These are phyloP conservation scores for Aspergillus udagawae DNA, from an alignment of 2,329 filamentous ascomycete species.

Conservation along the genomic window DNA sequence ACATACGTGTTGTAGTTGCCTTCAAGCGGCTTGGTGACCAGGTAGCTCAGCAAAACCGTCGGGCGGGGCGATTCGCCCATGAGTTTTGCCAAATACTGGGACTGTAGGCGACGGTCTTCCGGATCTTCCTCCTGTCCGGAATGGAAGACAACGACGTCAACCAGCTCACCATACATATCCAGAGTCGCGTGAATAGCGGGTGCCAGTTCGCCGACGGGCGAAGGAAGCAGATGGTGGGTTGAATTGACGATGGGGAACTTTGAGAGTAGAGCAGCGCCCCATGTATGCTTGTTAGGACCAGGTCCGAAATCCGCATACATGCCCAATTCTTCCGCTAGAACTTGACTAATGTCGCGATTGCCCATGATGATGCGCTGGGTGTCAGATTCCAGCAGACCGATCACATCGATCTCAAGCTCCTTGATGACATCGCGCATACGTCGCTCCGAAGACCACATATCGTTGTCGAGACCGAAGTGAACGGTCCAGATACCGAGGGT, in stretches of 20 bases:
- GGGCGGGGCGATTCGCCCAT: slow-evolving; percentile 83
- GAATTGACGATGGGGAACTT: slow-evolving; percentile 98
- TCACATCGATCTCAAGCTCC: slow-evolving; percentile 93
- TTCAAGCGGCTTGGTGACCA: slow-evolving; percentile 83
- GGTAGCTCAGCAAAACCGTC: slow-evolving; percentile 80
- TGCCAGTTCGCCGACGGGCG: slow-evolving; percentile 88
- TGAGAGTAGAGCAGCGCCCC: slow-evolving; percentile 86
- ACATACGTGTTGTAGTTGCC: slow-evolving; percentile 98
- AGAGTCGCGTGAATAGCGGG: slow-evolving; percentile 96
- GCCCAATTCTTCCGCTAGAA: slow-evolving; percentile 88
- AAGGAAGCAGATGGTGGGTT: slow-evolving; percentile 90
- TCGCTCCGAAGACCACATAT: slow-evolving; percentile 97
- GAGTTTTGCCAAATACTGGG: slow-evolving; percentile 76
- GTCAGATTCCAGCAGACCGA: slow-evolving; percentile 91
- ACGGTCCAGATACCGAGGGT: slow-evolving; percentile 99
- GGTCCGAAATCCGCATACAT: slow-evolving; percentile 99
- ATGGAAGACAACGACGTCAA: slow-evolving; percentile 98
- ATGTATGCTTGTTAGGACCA: slow-evolving; percentile 97
- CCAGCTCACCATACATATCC: slow-evolving; percentile 80
- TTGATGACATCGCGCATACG: slow-evolving; percentile 88
- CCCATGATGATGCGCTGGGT: slow-evolving; percentile 99
- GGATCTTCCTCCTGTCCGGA: slow-evolving; percentile 96
- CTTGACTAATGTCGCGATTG: slow-evolving; percentile 93
- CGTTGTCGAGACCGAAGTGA: slow-evolving; percentile 95
- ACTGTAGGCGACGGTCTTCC: slow-evolving; percentile 83